A percentile compares a stretch with the other conserved stretches of the same genome.
Evolutionary conservation across 441 rosid species (phyloP).

Genomic region (Brassica balearica): DNA sequence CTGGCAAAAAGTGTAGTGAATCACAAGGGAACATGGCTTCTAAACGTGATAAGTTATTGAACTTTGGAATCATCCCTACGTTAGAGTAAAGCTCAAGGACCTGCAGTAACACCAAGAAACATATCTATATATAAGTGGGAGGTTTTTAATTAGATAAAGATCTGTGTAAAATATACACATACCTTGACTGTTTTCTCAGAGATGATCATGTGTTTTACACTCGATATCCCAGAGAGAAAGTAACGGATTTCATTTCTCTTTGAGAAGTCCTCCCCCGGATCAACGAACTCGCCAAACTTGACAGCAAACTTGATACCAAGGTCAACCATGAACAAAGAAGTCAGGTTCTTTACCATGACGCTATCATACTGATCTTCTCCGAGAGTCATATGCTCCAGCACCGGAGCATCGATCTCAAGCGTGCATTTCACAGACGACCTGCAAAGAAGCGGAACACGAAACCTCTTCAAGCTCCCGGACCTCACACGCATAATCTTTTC

Average conservation of each 20-base stretch:
- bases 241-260: slow-evolving; percentile 5
- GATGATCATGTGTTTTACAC: slow-evolving; percentile 23
- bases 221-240: slow-evolving; percentile 20
- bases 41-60: slow-evolving; percentile 20
- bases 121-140: not conserved
- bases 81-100: slow-evolving; percentile 1
- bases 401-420: slow-evolving; percentile 25
- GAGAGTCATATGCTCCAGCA: slow-evolving; percentile 19
- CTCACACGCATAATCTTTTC: not conserved
- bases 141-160: not conserved
- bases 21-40: not conserved
- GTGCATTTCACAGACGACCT: not conserved
- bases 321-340: not conserved
- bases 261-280: not conserved
- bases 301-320: not conserved
- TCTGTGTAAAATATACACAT: not conserved
- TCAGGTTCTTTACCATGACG: not conserved
- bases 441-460: not conserved
- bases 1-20: slow-evolving; percentile 4
- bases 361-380: not conserved
- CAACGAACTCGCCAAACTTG: not conserved
- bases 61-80: slow-evolving; percentile 4
- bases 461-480: slow-evolving; percentile 22
- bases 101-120: not conserved
- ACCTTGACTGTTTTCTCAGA: not conserved